A percentile compares a stretch with the other conserved stretches of the same genome.
Evolutionary conservation across 2,329 filamentous ascomycete species (phyloP).

Genomic region (Stemphylium beticola): DNA sequence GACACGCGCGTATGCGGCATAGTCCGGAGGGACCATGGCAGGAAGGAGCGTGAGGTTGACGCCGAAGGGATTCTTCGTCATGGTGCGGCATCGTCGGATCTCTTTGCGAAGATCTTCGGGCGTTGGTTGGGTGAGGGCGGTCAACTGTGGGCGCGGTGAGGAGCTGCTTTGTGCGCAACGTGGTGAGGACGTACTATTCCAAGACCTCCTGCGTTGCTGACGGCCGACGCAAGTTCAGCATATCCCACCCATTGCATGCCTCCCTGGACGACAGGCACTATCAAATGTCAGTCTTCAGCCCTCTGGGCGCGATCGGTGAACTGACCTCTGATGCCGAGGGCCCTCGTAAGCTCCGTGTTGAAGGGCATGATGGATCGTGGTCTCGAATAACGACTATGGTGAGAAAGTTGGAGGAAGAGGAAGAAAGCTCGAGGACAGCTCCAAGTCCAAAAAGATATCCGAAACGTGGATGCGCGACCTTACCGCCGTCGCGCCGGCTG

Average conservation of each 20-base stretch:
- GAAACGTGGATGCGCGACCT: slow-evolving; percentile 12
- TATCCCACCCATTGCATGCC: slow-evolving; percentile 89
- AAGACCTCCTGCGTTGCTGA: slow-evolving; percentile 71
- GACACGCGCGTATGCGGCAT: slow-evolving; percentile 87
- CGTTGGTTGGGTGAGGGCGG: slow-evolving; percentile 88
- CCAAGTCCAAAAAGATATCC: slow-evolving; percentile 10
- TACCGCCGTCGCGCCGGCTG: slow-evolving; percentile 19
- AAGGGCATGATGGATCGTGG: slow-evolving; percentile 60
- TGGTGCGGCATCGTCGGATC: slow-evolving; percentile 81
- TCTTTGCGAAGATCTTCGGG: slow-evolving; percentile 92
- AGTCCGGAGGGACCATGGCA: slow-evolving; percentile 87
- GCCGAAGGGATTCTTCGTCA: slow-evolving; percentile 82
- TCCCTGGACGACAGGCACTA: slow-evolving; percentile 82
- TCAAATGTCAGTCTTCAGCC: slow-evolving; percentile 51
- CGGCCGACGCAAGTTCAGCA: slow-evolving; percentile 76
- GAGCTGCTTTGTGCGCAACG: background rate
- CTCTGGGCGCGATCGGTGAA: background rate
- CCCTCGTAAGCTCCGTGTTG: slow-evolving; percentile 67
- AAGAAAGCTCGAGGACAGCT: background rate
- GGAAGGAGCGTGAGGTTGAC: slow-evolving; percentile 96
- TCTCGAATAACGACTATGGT: background rate
- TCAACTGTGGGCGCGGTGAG: slow-evolving; percentile 58
- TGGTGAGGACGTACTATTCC: slow-evolving; percentile 61
- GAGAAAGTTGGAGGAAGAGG: background rate
- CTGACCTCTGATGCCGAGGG: slow-evolving; percentile 62